phyloP scores from a whole-genome alignment of 2,329 filamentous ascomycete species.

The Diplodia sapinea region DNA sequence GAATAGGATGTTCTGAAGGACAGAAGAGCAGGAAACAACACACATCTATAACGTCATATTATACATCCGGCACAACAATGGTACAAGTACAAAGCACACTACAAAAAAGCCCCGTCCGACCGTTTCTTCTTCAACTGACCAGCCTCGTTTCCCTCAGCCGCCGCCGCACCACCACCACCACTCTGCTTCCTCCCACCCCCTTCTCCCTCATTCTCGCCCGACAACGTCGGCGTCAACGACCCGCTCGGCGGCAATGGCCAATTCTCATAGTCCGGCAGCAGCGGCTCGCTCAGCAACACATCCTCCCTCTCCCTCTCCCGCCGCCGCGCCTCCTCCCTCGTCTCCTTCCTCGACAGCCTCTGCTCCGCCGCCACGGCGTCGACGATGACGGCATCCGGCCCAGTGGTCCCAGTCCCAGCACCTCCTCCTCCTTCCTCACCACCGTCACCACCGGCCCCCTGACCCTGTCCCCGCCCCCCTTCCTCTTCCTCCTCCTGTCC shows the following conservation, averaged over 20 bases:
- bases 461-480: too few species aligned
- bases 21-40: background rate
- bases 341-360: background rate
- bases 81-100: background rate
- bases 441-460: too few species aligned
- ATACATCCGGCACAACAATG: background rate
- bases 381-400: background rate
- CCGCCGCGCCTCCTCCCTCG: background rate
- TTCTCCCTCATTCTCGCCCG: background rate
- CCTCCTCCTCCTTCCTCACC: too few species aligned
- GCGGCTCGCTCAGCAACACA: background rate
- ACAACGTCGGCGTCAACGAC: too few species aligned
- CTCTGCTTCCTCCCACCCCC: background rate
- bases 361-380: too few species aligned
- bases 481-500: too few species aligned
- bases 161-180: background rate
- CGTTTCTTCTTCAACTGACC: background rate
- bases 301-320: background rate
- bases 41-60: background rate
- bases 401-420: too few species aligned
- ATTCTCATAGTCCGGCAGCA: slow-evolving; percentile 17
- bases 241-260: slow-evolving; percentile 16
- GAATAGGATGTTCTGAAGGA: background rate
- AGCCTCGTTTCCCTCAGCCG: too few species aligned
- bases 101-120: background rate